Conservation (phyloP, 2,329 filamentous ascomycete species). For the Ascochyta clinopodiicola region DNA sequence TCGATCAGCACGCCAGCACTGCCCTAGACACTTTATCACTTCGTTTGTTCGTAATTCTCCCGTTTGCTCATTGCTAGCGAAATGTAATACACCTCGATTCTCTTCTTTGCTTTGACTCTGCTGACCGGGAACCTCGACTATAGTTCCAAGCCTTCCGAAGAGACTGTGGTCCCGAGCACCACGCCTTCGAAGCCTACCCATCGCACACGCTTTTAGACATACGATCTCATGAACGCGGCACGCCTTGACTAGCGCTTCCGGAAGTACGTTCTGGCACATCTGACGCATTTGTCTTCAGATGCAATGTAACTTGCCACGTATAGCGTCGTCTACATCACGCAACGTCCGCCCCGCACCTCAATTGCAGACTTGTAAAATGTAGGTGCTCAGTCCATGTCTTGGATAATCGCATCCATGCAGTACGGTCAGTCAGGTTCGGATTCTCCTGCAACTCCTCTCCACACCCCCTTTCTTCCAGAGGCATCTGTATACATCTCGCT, state of each 20-base stretch:
- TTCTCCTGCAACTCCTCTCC: background rate
- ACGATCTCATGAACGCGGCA: background rate
- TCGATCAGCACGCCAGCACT: conserved; percentile 2
- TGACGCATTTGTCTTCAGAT: background rate
- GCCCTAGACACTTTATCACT: conserved; percentile 19
- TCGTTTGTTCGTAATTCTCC: conserved; percentile 26
- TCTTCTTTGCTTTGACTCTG: conserved; percentile 17
- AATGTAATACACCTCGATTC: conserved; percentile 40
- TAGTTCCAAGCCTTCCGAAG: conserved; percentile 24
- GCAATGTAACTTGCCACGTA: background rate
- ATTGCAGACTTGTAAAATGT: background rate
- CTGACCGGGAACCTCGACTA: conserved; percentile 15
- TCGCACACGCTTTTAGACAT: conserved; percentile 14
- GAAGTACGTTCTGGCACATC: background rate
- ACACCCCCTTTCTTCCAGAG: background rate
- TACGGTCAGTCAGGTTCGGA: background rate
- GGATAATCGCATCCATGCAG: background rate
- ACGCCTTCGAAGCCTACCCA: conserved; percentile 2
- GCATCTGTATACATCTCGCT: background rate
- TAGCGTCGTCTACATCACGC: background rate
- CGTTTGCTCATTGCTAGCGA: conserved; percentile 32
- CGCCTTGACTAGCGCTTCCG: background rate
- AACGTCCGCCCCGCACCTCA: background rate
- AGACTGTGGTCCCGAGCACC: conserved; percentile 4
- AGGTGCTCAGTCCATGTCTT: background rate